A percentile compares a stretch with the other conserved stretches of the same genome.
These are phyloP conservation scores for Ampelocalamus luodianensis DNA, from an alignment of 176 grass and related monocot species.

Conservation along the genomic window DNA sequence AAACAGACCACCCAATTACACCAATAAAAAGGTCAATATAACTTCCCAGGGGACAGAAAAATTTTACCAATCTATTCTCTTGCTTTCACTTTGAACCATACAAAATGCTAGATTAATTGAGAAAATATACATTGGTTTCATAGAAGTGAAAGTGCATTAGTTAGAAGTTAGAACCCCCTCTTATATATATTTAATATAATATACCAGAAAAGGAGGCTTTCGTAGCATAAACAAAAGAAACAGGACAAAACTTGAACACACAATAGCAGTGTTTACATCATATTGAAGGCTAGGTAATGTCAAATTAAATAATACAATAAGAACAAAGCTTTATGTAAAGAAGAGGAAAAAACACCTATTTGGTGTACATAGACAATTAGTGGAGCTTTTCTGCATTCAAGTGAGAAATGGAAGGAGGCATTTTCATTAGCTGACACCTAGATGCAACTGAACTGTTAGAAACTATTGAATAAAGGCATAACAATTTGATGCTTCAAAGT, in stretches of 20 bases:
- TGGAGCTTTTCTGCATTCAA: slow-evolving; percentile 74
- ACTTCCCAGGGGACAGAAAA: not conserved
- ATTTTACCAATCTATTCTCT: not conserved
- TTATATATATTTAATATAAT: slow-evolving; percentile 11
- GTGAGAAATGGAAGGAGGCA: slow-evolving; percentile 65
- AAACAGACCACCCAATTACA: no score
- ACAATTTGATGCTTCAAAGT: slow-evolving; percentile 30
- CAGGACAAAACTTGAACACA: slow-evolving; percentile 3
- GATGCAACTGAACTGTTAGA: slow-evolving; percentile 50
- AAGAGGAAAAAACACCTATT: slow-evolving; percentile 69
- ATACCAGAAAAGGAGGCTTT: slow-evolving; percentile 7
- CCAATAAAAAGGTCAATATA: no score
- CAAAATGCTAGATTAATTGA: slow-evolving; percentile 3
- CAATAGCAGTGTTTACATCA: slow-evolving; percentile 27
- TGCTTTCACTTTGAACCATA: not conserved
- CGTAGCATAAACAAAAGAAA: slow-evolving; percentile 26
- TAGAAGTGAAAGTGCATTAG: slow-evolving; percentile 17
- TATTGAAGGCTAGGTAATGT: slow-evolving; percentile 10
- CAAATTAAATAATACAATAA: slow-evolving; percentile 24
- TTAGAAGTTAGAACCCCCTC: slow-evolving; percentile 4
- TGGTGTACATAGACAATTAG: slow-evolving; percentile 87
- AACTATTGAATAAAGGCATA: slow-evolving; percentile 21
- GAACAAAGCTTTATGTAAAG: slow-evolving; percentile 39
- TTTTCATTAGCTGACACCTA: slow-evolving; percentile 87
- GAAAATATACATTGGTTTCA: not conserved